These are phyloP conservation scores for Neurospora intermedia DNA, from an alignment of 495 filamentous ascomycete species.

Conservation along the genomic window DNA sequence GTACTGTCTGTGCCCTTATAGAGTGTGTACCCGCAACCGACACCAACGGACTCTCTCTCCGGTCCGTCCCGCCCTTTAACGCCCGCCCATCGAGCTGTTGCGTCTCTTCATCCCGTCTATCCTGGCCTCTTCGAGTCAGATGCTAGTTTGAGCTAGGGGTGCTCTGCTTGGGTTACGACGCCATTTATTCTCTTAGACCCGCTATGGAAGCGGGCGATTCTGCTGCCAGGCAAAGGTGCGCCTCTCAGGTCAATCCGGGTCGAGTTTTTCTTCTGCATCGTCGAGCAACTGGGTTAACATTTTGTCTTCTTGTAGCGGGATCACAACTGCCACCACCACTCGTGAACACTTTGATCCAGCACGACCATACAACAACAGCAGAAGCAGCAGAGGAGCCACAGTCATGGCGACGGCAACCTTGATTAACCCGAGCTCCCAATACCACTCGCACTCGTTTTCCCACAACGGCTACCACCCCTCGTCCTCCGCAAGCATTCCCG, in stretches of 20 bases:
- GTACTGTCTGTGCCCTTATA: not conserved
- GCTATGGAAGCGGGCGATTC: constrained; percentile 44
- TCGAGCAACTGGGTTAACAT: constrained; percentile 6
- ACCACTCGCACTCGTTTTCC: constrained; percentile 18
- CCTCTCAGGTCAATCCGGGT: constrained; percentile 8
- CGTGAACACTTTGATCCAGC: constrained; percentile 23
- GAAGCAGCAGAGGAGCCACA: constrained; percentile 27
- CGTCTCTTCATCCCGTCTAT: not conserved
- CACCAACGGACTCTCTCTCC: not conserved
- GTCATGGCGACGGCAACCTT: constrained; percentile 39
- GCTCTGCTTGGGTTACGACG: constrained; percentile 7
- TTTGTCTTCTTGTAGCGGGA: constrained; percentile 14
- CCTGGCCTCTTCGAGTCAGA: constrained; percentile 2
- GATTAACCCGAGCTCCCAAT: constrained; percentile 34
- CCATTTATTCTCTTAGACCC: constrained; percentile 16
- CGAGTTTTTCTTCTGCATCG: not conserved
- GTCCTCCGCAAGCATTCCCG: constrained; percentile 24
- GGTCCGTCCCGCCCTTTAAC: not conserved
- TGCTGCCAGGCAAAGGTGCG: constrained; percentile 41
- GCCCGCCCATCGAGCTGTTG: not conserved
- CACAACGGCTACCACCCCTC: constrained; percentile 29
- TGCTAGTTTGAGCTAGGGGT: constrained; percentile 10
- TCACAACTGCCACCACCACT: constrained; percentile 18
- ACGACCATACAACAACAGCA: constrained; percentile 20
- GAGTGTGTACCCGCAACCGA: not conserved